Base-by-base conservation (phyloP, 2,329 filamentous ascomycete species). In the Cordyceps cicadae region DNA sequence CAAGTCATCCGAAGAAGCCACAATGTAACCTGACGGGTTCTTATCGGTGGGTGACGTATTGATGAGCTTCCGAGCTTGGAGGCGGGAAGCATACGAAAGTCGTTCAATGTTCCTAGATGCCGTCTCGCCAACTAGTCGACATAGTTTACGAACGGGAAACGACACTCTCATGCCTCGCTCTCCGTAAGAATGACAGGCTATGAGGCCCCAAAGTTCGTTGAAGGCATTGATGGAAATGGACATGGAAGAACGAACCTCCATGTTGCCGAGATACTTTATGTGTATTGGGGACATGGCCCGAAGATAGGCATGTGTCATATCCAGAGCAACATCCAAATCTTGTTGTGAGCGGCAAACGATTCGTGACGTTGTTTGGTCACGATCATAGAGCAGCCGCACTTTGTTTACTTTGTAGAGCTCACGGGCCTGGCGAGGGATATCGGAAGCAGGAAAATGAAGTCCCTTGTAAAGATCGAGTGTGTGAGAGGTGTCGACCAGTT, bases 221-320 rank as follows among this genome's bases (percentile, higher is more conserved):
- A 95, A 94, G 0, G 89, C 89, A 64, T 91, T 94, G 68, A 96
- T 89, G 1, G 91, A 95, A 63, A 96, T 92, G 0, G 91, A 96
- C 91, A 96, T 96, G 64, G 90, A 96, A 0, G 90, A 90, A n/a
- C 91, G 85, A 0, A 96, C 91, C 8, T 87, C 87, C 92, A 96
- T 96, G 69, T 96, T 92, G 6, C 77, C 81, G 3, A 96, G 78
- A 67, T 96, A 96, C 69, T 95, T 95, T 59, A 96, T 73, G 69
- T 94, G 90, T 48, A 96, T 92, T 0, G 92, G 91, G 1, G 90
- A 95, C 84, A 96, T 96, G 64, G 92, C 91, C 59, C 92, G 85
- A 1, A 96, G 81, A 69, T 95, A 94, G 0, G 88, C 83, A 67
- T 94, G 88, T 1, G 89, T 94, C 71, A 96, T 85, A 70, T 96